Conservation (phyloP, 257 asterid genomes). For the Plectranthus barbatus region DNA sequence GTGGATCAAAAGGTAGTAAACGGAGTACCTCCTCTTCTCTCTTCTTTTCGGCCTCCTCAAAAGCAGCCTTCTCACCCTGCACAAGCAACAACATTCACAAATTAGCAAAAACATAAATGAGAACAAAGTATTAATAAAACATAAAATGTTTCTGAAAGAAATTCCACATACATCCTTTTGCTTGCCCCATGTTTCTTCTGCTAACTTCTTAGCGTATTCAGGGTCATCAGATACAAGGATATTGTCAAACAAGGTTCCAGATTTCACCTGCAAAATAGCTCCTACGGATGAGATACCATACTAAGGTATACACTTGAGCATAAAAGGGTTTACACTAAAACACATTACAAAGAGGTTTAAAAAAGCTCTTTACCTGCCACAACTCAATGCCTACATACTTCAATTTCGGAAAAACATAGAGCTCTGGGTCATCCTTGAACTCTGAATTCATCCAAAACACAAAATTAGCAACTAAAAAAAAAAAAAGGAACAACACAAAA, state of each 20-base stretch:
- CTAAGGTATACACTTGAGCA: background rate
- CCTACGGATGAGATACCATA: background rate
- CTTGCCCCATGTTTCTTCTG: slow-evolving; percentile 93
- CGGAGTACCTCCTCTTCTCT: slow-evolving; percentile 75
- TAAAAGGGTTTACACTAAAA: background rate
- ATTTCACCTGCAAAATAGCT: slow-evolving; percentile 63
- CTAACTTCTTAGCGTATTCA: slow-evolving; percentile 77
- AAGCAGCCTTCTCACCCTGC: slow-evolving; percentile 93
- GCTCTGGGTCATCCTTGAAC: slow-evolving; percentile 88
- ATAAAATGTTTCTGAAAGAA: background rate
- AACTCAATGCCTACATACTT: slow-evolving; percentile 93
- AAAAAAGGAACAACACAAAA: background rate
- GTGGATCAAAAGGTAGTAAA: background rate
- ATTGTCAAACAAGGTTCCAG: slow-evolving; percentile 97
- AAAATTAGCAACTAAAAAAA: background rate
- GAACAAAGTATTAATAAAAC: background rate
- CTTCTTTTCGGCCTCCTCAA: slow-evolving; percentile 91
- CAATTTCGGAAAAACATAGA: slow-evolving; percentile 86
- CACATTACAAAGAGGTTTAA: too few relatives aligned
- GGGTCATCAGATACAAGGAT: slow-evolving; percentile 75
- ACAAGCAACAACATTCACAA: slow-evolving; percentile 2
- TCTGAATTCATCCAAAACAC: slow-evolving; percentile 31
- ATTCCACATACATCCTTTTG: slow-evolving; percentile 72
- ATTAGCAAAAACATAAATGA: background rate
- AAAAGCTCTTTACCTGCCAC: slow-evolving; percentile 67